phyloP scores from a whole-genome alignment of 805 yeast genomes.

The Candida mattraensis region DNA sequence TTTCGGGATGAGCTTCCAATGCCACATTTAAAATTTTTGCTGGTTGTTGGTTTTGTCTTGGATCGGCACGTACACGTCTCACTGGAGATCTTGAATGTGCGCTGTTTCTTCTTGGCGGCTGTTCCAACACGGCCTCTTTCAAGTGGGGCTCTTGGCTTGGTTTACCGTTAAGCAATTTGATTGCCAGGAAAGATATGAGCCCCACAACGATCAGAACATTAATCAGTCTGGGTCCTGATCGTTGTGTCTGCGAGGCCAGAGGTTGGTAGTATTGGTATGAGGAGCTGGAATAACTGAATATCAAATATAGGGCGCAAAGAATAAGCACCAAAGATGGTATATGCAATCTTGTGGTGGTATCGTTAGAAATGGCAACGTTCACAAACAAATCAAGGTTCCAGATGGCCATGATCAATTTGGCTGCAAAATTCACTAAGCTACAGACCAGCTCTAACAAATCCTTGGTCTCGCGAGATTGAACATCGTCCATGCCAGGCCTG shows the following conservation, averaged over 20 bases:
- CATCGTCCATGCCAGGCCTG: not conserved
- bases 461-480: slow-evolving; percentile 6
- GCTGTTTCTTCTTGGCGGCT: slow-evolving; percentile 1
- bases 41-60: no score
- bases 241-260: slow-evolving; percentile 4
- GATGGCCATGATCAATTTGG: slow-evolving; percentile 10
- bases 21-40: no score
- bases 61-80: no score
- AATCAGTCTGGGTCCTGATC: slow-evolving; percentile 8
- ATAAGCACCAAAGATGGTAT: slow-evolving; percentile 24
- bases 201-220: slow-evolving; percentile 9
- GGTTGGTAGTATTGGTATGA: slow-evolving; percentile 16
- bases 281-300: slow-evolving; percentile 10
- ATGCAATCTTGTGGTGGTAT: slow-evolving; percentile 26
- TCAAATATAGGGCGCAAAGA: slow-evolving; percentile 15
- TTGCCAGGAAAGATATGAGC: slow-evolving; percentile 7
- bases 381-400: slow-evolving; percentile 32
- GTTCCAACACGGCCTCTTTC: not conserved
- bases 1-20: no score
- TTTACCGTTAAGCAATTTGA: slow-evolving; percentile 7
- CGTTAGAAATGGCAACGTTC: slow-evolving; percentile 24
- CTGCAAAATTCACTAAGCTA: slow-evolving; percentile 8
- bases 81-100: not conserved
- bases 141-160: slow-evolving; percentile 1
- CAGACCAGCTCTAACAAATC: slow-evolving; percentile 19